Evolutionary conservation across 306 rosid genomes (phyloP), one percentile per base, ranked within the genome.

Genomic region (Prinsepia uniflora): DNA sequence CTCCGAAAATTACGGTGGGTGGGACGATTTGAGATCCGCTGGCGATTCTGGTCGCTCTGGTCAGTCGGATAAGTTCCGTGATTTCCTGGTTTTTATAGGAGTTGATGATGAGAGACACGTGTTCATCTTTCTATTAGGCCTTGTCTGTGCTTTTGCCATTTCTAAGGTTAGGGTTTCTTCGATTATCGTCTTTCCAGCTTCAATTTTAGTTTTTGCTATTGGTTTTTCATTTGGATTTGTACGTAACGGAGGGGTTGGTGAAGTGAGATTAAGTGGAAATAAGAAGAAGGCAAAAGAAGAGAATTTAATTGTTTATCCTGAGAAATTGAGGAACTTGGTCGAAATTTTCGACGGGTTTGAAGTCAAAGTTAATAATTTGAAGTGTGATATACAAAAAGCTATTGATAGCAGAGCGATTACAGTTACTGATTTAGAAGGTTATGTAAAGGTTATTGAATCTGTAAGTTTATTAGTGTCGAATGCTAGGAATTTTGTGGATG

Each of bases 161-260:
- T 86, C 92, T 71, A 89, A 96, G 82, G 91, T 94, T 81, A 89
- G 69, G 81, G 84, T 94, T 67, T 91, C 96, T n/a, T 86, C 97
- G 10, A 77, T 89, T 65, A 46, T 86, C 46, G 81, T 94, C 44
- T 78, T 94, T 69, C 97, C 99, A 3, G 95, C 90, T 70, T 87
- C 91, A 6, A 84, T 80, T 71, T 78, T 91, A 71, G 75, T 91
- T 76, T 89, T 94, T 55, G 91, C 88, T 3, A 6, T 80, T 81
- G 99, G 97, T 50, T 94, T 87, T 76, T 66, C 83, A 3, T 61
- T 86, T 68, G 99, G 95, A 78, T 73, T 86, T 72, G 80, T 90
- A 43, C 91, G 88, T 8, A 79, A 84, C 46, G 84, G 88, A 40
- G 75, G 75, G 20, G 53, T 75, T 15, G 76, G 78, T 62, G 96